Evolutionary conservation across 2,329 filamentous ascomycete genomes (phyloP).

Genomic region (Neofusicoccum sp.): DNA sequence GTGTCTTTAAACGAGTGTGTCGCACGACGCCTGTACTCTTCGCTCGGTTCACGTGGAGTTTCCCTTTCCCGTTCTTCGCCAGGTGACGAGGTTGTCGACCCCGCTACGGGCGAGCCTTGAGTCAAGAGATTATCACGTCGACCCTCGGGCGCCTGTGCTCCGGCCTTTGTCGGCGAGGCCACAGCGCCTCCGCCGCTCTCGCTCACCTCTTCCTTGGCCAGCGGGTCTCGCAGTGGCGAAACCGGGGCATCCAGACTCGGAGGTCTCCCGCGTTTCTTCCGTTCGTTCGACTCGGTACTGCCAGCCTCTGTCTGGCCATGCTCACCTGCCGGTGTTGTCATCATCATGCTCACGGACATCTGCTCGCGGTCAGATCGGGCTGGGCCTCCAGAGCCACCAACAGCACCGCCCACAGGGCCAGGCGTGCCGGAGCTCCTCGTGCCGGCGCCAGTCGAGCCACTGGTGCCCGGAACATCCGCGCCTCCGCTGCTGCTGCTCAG

Average conservation of each 20-base stretch:
- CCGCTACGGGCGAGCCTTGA: conserved; percentile 21
- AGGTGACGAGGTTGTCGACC: conserved; percentile 5
- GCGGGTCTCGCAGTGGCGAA: not conserved
- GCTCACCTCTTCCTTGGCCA: conserved; percentile 7
- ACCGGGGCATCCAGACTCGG: not conserved
- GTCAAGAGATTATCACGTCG: conserved; percentile 27
- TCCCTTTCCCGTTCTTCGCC: conserved; percentile 11
- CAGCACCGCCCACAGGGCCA: conserved; percentile 23
- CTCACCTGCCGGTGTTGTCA: conserved; percentile 33
- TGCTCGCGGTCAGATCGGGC: conserved; percentile 27
- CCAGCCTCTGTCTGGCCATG: conserved; percentile 33
- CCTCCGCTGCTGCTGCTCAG: conserved; percentile 14
- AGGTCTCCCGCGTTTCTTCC: not conserved
- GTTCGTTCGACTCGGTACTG: not conserved
- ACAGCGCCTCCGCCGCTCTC: not conserved
- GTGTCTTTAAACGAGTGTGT: conserved; percentile 45
- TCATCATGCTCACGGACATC: conserved; percentile 36
- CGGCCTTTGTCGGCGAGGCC: conserved; percentile 9
- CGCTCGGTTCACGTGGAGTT: conserved; percentile 5
- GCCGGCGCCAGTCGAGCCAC: not conserved
- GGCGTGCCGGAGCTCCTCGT: conserved; percentile 26
- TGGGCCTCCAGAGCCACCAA: conserved; percentile 27
- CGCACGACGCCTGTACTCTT: conserved; percentile 36
- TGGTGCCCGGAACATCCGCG: conserved; percentile 25
- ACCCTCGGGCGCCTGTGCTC: conserved; percentile 6